Evolutionary conservation across 805 yeast species (phyloP).

Genomic region (Blastobotrys parvus): DNA sequence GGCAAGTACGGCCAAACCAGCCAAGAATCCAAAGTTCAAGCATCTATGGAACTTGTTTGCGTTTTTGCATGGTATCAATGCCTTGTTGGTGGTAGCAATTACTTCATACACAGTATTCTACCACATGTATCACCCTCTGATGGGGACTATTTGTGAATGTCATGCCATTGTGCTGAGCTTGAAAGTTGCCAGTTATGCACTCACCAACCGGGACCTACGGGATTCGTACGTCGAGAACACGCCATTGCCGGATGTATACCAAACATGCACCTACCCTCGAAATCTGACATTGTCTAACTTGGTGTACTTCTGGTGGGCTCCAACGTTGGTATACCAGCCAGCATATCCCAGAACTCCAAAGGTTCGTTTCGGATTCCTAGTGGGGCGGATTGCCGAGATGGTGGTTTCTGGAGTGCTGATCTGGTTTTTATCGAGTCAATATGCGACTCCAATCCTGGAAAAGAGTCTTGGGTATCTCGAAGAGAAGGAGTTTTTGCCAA

Average conservation of each 20-base stretch:
- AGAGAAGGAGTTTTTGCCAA: conserved; percentile 18
- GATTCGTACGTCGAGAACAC: conserved; percentile 18
- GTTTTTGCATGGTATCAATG: conserved; percentile 27
- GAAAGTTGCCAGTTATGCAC: conserved; percentile 35
- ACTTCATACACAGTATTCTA: conserved; percentile 28
- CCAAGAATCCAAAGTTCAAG: conserved; percentile 9
- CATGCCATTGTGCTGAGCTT: conserved; percentile 35
- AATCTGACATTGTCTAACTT: conserved; percentile 32
- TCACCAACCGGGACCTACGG: conserved; percentile 38
- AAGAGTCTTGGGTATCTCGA: conserved; percentile 26
- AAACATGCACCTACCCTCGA: conserved; percentile 32
- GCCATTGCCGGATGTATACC: conserved; percentile 16
- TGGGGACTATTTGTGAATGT: conserved; percentile 37
- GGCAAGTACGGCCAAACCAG: conserved; percentile 6
- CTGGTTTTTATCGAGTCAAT: conserved; percentile 34
- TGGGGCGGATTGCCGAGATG: conserved; percentile 31
- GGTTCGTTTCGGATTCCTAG: conserved; percentile 27
- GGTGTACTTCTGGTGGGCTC: conserved; percentile 37
- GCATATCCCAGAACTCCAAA: conserved; percentile 33
- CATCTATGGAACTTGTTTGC: conserved; percentile 27
- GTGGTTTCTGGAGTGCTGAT: conserved; percentile 25
- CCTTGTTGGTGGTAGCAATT: conserved; percentile 22
- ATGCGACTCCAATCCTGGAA: conserved; percentile 38
- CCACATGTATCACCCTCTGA: conserved; percentile 32
- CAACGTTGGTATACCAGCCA: conserved; percentile 42